Evolutionary conservation across 164 flowering plant species (phyloP).

Genomic region (Cinnamomum micranthum): DNA sequence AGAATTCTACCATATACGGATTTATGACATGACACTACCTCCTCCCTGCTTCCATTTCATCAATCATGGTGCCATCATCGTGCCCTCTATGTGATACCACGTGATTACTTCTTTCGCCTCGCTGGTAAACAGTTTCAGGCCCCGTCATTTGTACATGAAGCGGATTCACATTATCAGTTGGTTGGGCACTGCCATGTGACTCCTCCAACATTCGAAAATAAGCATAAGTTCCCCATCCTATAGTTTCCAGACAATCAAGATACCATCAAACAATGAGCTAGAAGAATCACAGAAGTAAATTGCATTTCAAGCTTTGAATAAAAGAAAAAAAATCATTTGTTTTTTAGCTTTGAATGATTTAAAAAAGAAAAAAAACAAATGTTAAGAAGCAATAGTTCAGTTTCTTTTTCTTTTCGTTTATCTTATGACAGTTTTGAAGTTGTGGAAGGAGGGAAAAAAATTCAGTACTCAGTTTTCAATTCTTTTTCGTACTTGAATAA

Average conservation of each 20-base stretch:
- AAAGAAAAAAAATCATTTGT: too few species aligned
- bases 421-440: too few species aligned
- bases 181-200: slow-evolving; percentile 22
- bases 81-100: slow-evolving; percentile 2
- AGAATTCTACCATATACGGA: neutral
- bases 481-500: too few species aligned
- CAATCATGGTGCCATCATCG: slow-evolving; percentile 26
- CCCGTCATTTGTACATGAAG: slow-evolving; percentile 28
- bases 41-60: slow-evolving; percentile 31
- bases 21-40: slow-evolving; percentile 1
- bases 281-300: neutral
- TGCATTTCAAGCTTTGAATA: neutral
- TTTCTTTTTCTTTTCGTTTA: neutral
- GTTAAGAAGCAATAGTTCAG: neutral
- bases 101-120: slow-evolving; percentile 18
- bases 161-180: slow-evolving; percentile 15
- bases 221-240: slow-evolving; percentile 33
- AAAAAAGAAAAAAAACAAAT: too few species aligned
- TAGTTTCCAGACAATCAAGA: neutral
- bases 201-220: slow-evolving; percentile 48
- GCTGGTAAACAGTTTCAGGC: slow-evolving; percentile 28
- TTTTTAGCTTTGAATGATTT: neutral
- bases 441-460: too few species aligned
- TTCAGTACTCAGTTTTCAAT: too few species aligned
- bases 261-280: neutral